Evolutionary conservation across 164 flowering plant genomes (phyloP).

Genomic region (Taxillus chinensis): DNA sequence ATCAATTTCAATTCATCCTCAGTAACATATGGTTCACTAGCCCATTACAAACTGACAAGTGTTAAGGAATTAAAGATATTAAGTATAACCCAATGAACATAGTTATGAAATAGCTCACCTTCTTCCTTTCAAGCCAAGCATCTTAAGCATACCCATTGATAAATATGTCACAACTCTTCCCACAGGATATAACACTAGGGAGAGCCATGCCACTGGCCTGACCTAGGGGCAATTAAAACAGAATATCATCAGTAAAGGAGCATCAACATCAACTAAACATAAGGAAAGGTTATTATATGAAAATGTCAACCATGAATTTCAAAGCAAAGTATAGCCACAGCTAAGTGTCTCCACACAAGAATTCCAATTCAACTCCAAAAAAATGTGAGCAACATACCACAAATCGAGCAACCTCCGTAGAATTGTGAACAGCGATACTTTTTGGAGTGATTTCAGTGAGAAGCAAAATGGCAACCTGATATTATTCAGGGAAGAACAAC

Average conservation of each 20-base stretch:
- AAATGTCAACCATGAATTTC: background rate
- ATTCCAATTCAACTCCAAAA: background rate
- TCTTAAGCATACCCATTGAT: conserved; percentile 89
- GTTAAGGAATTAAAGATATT: conserved; percentile 7
- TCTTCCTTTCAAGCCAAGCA: conserved; percentile 87
- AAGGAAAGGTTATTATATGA: background rate
- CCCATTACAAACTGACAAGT: conserved; percentile 3
- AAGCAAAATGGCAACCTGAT: conserved; percentile 85
- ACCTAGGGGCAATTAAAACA: conserved; percentile 48
- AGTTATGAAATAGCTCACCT: conserved; percentile 36
- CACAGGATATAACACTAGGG: conserved; percentile 85
- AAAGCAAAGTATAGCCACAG: background rate
- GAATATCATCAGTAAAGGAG: conserved; percentile 12
- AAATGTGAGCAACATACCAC: conserved; percentile 56
- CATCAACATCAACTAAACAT: background rate
- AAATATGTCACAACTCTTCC: conserved; percentile 90
- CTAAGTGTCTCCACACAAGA: background rate
- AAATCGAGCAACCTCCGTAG: conserved; percentile 90
- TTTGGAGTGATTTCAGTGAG: conserved; percentile 98
- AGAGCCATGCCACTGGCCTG: conserved; percentile 99
- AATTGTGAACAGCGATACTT: conserved; percentile 94
- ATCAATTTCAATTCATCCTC: conserved; percentile 96
- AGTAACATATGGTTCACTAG: conserved; percentile 93
- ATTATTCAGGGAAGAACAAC: conserved; percentile 5
- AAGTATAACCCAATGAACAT: background rate